Base-by-base conservation (phyloP, 1,139 yeast genomes). In the Debaryomycetaceae sp. region DNA sequence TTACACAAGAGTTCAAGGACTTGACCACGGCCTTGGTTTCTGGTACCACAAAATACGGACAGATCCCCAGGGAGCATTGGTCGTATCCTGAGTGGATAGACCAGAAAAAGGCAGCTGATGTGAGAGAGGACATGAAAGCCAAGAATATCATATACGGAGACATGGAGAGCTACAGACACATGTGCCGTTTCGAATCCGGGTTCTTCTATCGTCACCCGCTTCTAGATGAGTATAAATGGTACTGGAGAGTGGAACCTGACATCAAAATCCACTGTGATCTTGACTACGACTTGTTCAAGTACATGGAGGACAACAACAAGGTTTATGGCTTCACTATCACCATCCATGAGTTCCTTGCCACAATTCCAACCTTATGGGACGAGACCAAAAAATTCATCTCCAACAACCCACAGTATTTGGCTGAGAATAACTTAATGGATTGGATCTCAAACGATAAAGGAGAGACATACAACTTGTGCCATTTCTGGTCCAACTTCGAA, bases 401-500 rank as follows among this genome's bases (percentile, higher is more conserved):
- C 30, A 47, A 57, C 29, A 58, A 73, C 51, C 79, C 83, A 0
- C 60, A 67, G 4, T 66, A 67, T 40, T 43, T 76, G n/a, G 77
- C 76, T 28, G 44, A 64, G 29, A 58, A 79, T 48, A 78, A 76
- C 52, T 56, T 77, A 38, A 52, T 74, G 55, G 73, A 71, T 30
- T 79, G 79, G 50, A 65, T 80, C 67, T 66, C 78, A 30, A 63
- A 76, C 47, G 88, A 84, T 57, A 66, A 68, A 5, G 87, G 92
- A 13, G 70, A 73, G 35, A 70, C 80, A 4, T 88, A 86, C 63
- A 88, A 88, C 63, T 62, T 78, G 48, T 87, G 96, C 60, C 97
- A 89, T 59, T 89, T 83, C 70, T 89, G 97, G 97, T 81, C 95
- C 29, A 89, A 89, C 65, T 89, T 89, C 55, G 97, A 89, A 62